phyloP scores from a whole-genome alignment of 805 yeast species.

The Starmerella etchellsii region DNA sequence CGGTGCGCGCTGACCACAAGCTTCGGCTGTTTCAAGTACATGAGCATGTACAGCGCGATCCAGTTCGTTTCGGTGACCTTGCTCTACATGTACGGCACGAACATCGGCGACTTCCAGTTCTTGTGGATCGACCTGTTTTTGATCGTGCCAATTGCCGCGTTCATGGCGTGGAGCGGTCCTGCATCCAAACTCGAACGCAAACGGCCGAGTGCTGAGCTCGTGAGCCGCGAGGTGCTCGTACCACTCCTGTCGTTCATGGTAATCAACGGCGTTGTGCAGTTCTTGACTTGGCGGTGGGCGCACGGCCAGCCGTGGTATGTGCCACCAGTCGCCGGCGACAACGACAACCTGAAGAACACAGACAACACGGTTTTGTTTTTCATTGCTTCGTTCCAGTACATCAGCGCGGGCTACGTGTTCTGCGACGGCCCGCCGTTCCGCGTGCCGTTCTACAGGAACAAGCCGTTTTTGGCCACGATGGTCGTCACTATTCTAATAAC shows the following conservation, averaged over 20 bases:
- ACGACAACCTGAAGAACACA: slow-evolving; percentile 66
- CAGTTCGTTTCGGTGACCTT: slow-evolving; percentile 83
- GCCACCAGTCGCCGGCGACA: slow-evolving; percentile 68
- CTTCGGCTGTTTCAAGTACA: slow-evolving; percentile 92
- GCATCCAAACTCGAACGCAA: slow-evolving; percentile 44
- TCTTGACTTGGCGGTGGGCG: slow-evolving; percentile 53
- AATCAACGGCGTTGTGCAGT: slow-evolving; percentile 51
- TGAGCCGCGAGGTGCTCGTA: slow-evolving; percentile 72
- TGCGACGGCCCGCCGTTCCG: slow-evolving; percentile 92
- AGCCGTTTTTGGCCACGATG: slow-evolving; percentile 59
- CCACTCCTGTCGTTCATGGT: slow-evolving; percentile 74
- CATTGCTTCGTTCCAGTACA: slow-evolving; percentile 77
- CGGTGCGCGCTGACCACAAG: slow-evolving; percentile 90
- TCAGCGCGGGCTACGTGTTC: slow-evolving; percentile 66
- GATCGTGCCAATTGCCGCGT: slow-evolving; percentile 87
- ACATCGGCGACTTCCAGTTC: slow-evolving; percentile 93
- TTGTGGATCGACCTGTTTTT: slow-evolving; percentile 82
- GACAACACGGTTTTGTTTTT: slow-evolving; percentile 82
- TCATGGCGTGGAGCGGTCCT: slow-evolving; percentile 95
- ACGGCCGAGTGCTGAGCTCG: slow-evolving; percentile 87
- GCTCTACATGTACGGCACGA: slow-evolving; percentile 75
- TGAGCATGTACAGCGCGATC: slow-evolving; percentile 94
- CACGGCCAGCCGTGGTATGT: slow-evolving; percentile 51
- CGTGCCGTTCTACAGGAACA: slow-evolving; percentile 49
- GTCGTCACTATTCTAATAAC: slow-evolving; percentile 39